Evolutionary conservation across 2,329 filamentous ascomycete species (phyloP), one percentile per base, ranked within the genome.

Genomic region (Xylariaceae sp.): DNA sequence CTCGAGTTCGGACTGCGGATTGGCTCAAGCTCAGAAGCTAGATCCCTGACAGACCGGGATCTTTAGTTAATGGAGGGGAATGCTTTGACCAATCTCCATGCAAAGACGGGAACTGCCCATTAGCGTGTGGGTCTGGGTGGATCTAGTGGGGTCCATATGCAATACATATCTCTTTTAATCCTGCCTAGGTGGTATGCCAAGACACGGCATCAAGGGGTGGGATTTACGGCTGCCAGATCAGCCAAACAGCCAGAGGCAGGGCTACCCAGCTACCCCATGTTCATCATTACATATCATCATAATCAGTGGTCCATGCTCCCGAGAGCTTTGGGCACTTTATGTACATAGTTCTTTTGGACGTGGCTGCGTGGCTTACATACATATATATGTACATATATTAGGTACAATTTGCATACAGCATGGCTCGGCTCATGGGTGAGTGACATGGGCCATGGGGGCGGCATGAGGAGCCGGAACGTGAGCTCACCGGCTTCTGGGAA

Each of bases 1-100:
- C 58, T 53, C 54, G 51, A 43, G 54, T 59, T 55, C 41, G 41
- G 47, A 47, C 45, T 50, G 56, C 21, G 42, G 62, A 70, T 71
- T 71, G 68, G 68, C 60, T 61, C 42, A 37, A 64, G 65, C 60
- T 60, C 56, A 29, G 51, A 52, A 58, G 65, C 62, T 65, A 60
- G 60, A 52, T 56, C 62, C 64, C 60, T 62, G 60, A 19, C 23
- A 14, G 46, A 53, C 61, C 55, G 54, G 60, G 61, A 54, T 57
- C 54, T 50, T 44, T 53, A 55, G 43, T 52, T 64, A 51, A 61
- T 60, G 58, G 63, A 60, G 61, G 59, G 56, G 32, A 50, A 45
- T 54, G 52, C 52, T 55, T 52, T 50, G 64, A 50, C 68, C 68
- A 71, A 71, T 71, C 66, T 65, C 46, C 52, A 65, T 61, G 58